These are phyloP conservation scores for Casuarina equisetifolia DNA, from an alignment of 306 rosid genomes.

Conservation along the genomic window DNA sequence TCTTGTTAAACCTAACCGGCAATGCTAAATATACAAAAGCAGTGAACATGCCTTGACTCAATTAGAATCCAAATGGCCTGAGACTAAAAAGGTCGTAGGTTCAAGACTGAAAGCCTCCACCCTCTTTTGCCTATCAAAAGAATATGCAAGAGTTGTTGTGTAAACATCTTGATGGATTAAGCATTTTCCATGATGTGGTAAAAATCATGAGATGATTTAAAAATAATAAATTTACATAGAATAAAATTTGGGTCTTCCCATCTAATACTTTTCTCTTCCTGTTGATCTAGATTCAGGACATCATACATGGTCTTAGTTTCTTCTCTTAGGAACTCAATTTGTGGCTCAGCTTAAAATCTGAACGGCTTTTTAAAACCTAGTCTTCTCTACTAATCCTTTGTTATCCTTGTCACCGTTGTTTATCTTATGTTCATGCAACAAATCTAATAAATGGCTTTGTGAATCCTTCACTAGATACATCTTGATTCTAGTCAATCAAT, in stretches of 20 bases:
- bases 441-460: no score
- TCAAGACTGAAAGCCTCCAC: no score
- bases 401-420: no score
- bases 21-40: neutral
- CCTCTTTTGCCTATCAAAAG: no score
- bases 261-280: conserved; percentile 36
- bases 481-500: no score
- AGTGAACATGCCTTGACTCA: no score
- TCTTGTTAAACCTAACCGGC: conserved; percentile 20
- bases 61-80: no score
- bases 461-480: no score
- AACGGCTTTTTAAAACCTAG: conserved; percentile 22
- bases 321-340: conserved; percentile 42
- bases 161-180: neutral
- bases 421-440: no score
- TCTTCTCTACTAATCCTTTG: no score
- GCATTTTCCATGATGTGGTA: neutral
- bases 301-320: conserved; percentile 33
- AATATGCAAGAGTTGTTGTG: neutral
- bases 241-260: conserved; percentile 35
- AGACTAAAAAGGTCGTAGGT: no score
- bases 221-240: conserved; percentile 9
- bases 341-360: conserved; percentile 39
- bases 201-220: neutral
- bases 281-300: conserved; percentile 44